Conservation (phyloP, 345 rosid species). For the Citrus unshiu region DNA sequence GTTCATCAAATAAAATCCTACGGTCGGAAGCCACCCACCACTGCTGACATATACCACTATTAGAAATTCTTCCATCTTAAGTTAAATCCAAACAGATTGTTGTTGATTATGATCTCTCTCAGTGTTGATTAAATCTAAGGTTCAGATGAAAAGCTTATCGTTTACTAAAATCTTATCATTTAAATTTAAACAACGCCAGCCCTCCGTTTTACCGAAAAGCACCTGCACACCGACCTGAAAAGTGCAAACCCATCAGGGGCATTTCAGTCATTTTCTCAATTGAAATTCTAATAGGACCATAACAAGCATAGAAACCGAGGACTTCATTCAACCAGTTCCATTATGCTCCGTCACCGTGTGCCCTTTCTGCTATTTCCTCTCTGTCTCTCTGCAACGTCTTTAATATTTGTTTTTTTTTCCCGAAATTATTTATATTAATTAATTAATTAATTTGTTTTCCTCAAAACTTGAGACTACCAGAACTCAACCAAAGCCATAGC, state of each 20-base stretch:
- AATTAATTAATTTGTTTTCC: background rate
- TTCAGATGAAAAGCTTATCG: background rate
- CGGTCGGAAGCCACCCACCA: background rate
- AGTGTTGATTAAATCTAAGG: background rate
- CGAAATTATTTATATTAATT: background rate
- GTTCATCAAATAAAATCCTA: background rate
- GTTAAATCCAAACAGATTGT: background rate
- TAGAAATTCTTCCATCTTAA: background rate
- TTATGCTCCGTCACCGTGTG: slow-evolving; percentile 40
- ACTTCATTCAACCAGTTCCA: slow-evolving; percentile 35
- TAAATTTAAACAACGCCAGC: no score
- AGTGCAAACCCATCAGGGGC: background rate
- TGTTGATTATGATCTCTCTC: background rate
- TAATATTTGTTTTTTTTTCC: background rate
- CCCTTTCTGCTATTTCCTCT: slow-evolving; percentile 22
- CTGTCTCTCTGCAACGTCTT: background rate
- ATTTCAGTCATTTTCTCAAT: slow-evolving; percentile 19
- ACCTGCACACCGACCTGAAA: background rate
- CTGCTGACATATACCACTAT: background rate
- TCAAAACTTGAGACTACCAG: background rate
- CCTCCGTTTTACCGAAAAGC: slow-evolving; percentile 7
- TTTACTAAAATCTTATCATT: background rate
- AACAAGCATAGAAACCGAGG: slow-evolving; percentile 38
- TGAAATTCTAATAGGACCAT: background rate
- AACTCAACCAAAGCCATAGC: background rate